Conservation (phyloP, 495 filamentous ascomycete genomes). For the Penicillium steckii region DNA sequence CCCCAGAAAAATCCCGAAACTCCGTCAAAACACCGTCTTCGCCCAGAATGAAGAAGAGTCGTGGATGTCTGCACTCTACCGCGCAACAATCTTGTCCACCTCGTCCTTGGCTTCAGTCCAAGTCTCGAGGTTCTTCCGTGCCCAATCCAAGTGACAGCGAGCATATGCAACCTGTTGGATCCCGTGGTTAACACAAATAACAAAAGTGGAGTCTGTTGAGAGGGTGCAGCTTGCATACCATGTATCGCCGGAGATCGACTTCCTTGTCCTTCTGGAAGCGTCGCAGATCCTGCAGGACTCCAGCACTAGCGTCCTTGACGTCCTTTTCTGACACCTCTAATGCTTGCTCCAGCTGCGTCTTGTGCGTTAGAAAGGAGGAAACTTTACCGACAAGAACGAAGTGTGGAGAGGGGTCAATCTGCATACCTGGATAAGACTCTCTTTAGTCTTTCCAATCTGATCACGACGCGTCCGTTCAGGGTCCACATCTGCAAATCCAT, state of each 20-base stretch:
- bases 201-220: background rate
- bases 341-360: conserved; percentile 79
- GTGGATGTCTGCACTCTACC: conserved; percentile 29
- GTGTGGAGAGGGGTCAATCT: background rate
- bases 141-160: conserved; percentile 94
- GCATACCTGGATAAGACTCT: conserved; percentile 62
- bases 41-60: background rate
- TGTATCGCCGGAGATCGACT: conserved; percentile 87
- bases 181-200: conserved; percentile 4
- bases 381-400: background rate
- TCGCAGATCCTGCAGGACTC: conserved; percentile 83
- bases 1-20: background rate
- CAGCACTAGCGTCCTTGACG: conserved; percentile 84
- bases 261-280: conserved; percentile 94
- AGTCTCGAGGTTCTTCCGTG: conserved; percentile 91
- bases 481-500: conserved; percentile 94
- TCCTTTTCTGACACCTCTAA: conserved; percentile 82
- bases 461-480: conserved; percentile 90
- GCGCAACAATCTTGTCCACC: conserved; percentile 77
- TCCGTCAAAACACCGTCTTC: background rate
- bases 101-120: conserved; percentile 97
- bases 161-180: conserved; percentile 81
- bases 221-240: conserved; percentile 60
- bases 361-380: conserved; percentile 4
- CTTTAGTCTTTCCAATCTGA: conserved; percentile 90